Conservation (phyloP, 306 rosid genomes). For the Pachyrhizus erosus region DNA sequence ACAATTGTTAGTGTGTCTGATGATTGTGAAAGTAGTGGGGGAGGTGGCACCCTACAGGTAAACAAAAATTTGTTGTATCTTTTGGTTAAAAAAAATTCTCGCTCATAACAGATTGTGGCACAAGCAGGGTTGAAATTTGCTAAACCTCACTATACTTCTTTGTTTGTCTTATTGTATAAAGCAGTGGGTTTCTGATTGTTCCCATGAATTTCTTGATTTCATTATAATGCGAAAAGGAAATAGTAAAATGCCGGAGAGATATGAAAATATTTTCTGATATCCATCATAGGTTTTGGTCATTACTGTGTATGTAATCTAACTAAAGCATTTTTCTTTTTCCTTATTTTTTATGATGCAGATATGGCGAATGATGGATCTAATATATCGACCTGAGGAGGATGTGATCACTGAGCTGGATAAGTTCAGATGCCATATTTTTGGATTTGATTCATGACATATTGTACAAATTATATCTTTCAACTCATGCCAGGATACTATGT, state of each 20-base stretch:
- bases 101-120: neutral
- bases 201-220: neutral
- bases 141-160: neutral
- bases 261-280: neutral
- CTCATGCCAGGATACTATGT: neutral
- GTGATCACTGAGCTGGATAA: slow-evolving; percentile 65
- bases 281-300: neutral
- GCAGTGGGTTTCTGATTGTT: too few relatives aligned
- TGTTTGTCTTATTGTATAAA: slow-evolving; percentile 5
- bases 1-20: slow-evolving; percentile 95
- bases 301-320: neutral
- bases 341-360: slow-evolving; percentile 49
- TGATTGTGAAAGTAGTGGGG: slow-evolving; percentile 88
- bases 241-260: neutral
- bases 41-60: slow-evolving; percentile 96
- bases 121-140: slow-evolving; percentile 5
- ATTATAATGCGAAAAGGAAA: neutral
- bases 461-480: neutral
- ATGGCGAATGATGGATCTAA: slow-evolving; percentile 77
- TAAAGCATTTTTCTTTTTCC: neutral
- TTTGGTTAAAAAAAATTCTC: slow-evolving; percentile 11
- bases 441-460: slow-evolving; percentile 32
- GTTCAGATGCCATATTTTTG: slow-evolving; percentile 50
- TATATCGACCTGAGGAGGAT: slow-evolving; percentile 67
- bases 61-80: slow-evolving; percentile 2